A percentile compares a stretch with the other conserved stretches of the same genome.
These are phyloP conservation scores for Centrapalus pauciflorus DNA, from an alignment of 129 eudicot genomes.

Conservation along the genomic window DNA sequence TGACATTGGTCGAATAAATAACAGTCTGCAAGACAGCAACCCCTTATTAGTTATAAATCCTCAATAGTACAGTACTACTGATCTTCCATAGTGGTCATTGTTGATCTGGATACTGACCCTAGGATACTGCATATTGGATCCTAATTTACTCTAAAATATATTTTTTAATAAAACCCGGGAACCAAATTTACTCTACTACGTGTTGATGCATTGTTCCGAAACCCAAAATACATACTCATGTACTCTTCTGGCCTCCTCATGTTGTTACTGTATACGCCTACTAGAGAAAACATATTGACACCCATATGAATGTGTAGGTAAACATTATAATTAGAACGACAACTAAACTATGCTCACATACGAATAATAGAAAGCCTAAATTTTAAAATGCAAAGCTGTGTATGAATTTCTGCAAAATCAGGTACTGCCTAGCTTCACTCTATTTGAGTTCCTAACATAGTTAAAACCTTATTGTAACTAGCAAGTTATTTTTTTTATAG, in stretches of 20 bases:
- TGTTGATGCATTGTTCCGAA: neutral
- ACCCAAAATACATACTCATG: neutral
- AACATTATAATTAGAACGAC: neutral
- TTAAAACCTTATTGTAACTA: neutral
- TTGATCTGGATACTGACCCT: too few species aligned
- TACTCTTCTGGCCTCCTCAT: neutral
- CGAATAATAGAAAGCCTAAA: neutral
- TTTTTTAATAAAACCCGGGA: neutral
- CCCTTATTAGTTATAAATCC: too few species aligned
- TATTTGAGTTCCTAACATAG: neutral
- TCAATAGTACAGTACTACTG: too few species aligned
- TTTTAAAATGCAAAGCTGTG: neutral
- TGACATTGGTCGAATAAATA: too few species aligned
- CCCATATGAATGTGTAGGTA: neutral
- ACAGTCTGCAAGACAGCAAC: too few species aligned
- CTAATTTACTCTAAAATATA: neutral
- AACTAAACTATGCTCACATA: neutral
- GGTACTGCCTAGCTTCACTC: neutral
- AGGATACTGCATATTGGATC: too few species aligned
- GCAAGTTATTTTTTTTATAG: neutral
- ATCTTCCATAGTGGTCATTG: too few species aligned
- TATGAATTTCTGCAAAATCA: neutral
- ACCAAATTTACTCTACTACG: neutral
- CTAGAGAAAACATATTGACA: neutral
- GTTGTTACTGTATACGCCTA: neutral